Conservation (phyloP, 2,329 filamentous ascomycete species). For the Cercospora sesami region DNA sequence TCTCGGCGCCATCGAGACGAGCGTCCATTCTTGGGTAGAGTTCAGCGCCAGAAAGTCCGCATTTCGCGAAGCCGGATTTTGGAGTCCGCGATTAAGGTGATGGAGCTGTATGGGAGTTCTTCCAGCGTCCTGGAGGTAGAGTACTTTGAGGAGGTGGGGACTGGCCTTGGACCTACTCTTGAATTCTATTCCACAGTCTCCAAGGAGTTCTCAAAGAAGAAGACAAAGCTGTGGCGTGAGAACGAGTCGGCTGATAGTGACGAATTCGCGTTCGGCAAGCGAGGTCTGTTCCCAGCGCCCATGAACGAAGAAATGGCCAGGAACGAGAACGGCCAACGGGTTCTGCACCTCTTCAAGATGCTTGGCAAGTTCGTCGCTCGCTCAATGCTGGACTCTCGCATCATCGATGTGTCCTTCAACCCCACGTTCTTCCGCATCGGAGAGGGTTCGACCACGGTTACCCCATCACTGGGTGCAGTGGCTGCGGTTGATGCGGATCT, state of each 20-base stretch:
- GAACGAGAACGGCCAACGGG: conserved; percentile 78
- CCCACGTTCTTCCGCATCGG: conserved; percentile 96
- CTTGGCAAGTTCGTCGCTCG: conserved; percentile 96
- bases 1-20: conserved; percentile 80
- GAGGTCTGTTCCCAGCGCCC: conserved; percentile 87
- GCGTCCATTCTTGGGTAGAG: conserved; percentile 81
- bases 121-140: conserved; percentile 95
- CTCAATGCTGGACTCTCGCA: conserved; percentile 96
- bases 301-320: conserved; percentile 75
- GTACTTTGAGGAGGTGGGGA: conserved; percentile 98
- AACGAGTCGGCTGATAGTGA: conserved; percentile 71
- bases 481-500: conserved; percentile 85
- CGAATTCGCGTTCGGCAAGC: conserved; percentile 81
- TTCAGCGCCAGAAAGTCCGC: conserved; percentile 96
- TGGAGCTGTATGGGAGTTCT: conserved; percentile 97
- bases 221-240: conserved; percentile 93
- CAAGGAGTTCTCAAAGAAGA: conserved; percentile 95
- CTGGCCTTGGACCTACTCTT: conserved; percentile 88
- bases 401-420: conserved; percentile 97
- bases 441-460: conserved; percentile 65
- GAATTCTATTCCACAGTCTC: conserved; percentile 99
- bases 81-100: conserved; percentile 95
- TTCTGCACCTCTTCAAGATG: conserved; percentile 85
- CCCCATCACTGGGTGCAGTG: conserved; percentile 83
- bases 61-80: conserved; percentile 93